These are phyloP conservation scores for Stramenopiles sp. DNA, from an alignment of 352 stramenopile genomes.

Conservation along the genomic window DNA sequence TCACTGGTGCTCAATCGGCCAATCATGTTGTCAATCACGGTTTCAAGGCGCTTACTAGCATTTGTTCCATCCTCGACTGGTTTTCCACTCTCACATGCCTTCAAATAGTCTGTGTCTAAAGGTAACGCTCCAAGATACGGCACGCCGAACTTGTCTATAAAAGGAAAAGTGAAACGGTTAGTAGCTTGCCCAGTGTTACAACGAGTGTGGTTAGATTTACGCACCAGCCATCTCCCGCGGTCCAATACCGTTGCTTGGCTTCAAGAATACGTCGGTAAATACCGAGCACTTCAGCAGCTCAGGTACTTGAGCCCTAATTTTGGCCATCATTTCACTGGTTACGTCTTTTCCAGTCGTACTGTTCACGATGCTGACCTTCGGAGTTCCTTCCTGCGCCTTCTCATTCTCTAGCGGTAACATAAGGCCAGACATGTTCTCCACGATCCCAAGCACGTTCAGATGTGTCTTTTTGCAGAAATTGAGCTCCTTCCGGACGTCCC, in stretches of 20 bases:
- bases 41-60: neutral
- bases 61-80: neutral
- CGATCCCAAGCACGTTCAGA: conserved; percentile 60
- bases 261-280: conserved; percentile 39
- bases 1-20: neutral
- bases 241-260: neutral
- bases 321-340: conserved; percentile 18
- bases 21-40: neutral
- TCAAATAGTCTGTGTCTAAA: conserved; percentile 86
- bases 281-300: conserved; percentile 34
- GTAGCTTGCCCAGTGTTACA: too few relatives aligned
- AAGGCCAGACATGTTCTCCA: conserved; percentile 97
- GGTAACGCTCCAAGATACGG: conserved; percentile 87
- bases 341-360: conserved; percentile 24
- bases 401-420: conserved; percentile 39
- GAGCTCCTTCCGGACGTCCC: conserved; percentile 98
- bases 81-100: conserved; percentile 57
- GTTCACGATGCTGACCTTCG: neutral
- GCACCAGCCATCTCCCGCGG: conserved; percentile 28
- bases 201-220: conserved; percentile 75
- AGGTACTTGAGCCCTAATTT: conserved; percentile 32
- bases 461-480: conserved; percentile 96
- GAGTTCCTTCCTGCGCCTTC: neutral
- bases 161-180: conserved; percentile 60
- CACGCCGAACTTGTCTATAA: conserved; percentile 84